These are phyloP conservation scores for Podospora conica DNA, from an alignment of 495 filamentous ascomycete species.

Conservation along the genomic window DNA sequence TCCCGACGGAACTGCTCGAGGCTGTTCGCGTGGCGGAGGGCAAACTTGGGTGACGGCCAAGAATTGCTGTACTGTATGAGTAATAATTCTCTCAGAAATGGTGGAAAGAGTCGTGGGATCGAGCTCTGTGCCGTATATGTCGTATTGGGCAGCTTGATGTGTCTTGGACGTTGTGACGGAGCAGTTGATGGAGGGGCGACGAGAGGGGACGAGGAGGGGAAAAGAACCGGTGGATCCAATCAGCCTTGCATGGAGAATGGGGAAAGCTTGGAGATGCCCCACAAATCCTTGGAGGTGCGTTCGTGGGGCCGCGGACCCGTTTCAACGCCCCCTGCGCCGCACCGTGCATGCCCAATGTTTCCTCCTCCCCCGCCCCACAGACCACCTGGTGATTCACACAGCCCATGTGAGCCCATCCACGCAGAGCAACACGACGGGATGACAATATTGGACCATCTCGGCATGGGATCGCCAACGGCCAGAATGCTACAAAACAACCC, in stretches of 20 bases:
- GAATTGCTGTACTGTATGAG: not conserved
- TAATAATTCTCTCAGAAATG: not conserved
- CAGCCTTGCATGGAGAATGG: constrained; percentile 1
- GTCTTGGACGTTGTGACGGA: not conserved
- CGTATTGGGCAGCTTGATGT: not conserved
- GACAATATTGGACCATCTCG: not conserved
- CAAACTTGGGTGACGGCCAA: not conserved
- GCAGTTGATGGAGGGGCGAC: not conserved
- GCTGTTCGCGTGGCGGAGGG: not conserved
- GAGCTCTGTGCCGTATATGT: not conserved
- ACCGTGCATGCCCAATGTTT: not conserved
- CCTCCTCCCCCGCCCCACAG: not conserved
- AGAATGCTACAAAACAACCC: not conserved
- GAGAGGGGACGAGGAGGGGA: not conserved
- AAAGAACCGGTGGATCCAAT: not conserved
- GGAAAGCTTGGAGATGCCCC: not conserved
- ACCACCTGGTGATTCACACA: not conserved
- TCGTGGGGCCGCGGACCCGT: not conserved
- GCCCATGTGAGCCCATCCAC: not conserved
- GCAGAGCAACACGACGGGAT: not conserved
- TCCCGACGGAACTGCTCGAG: not conserved
- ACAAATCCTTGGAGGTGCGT: not conserved
- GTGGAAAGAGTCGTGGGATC: not conserved
- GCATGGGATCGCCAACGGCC: not conserved
- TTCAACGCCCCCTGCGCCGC: not conserved